Conservation (phyloP, 352 stramenopile genomes). For the Phytophthora ramorum region DNA sequence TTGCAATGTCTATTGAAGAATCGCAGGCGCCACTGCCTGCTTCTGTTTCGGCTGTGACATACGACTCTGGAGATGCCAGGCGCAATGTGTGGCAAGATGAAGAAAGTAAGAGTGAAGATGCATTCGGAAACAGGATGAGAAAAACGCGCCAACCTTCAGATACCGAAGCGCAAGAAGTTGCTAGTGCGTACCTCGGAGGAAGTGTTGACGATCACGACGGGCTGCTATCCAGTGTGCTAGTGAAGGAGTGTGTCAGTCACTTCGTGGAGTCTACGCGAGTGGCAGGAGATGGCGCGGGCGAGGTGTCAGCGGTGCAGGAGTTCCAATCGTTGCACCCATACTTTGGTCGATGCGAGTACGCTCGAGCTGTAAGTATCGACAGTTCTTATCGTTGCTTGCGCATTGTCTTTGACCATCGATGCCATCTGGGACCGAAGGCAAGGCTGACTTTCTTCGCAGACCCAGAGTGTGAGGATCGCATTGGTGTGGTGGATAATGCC, state of each 20-base stretch:
- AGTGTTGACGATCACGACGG: conserved; percentile 66
- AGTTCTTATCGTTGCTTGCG: conserved; percentile 68
- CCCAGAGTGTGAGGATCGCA: conserved; percentile 61
- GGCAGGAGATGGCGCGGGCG: conserved; percentile 54
- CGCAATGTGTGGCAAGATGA: conserved; percentile 16
- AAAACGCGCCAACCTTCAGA: conserved; percentile 61
- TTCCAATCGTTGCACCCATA: conserved; percentile 89
- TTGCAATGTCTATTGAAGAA: conserved; percentile 56
- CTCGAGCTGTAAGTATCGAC: conserved; percentile 58
- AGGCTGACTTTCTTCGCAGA: conserved; percentile 82
- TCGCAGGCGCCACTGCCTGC: neutral
- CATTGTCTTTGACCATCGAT: conserved; percentile 85
- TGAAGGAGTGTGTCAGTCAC: conserved; percentile 87
- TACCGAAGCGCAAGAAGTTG: conserved; percentile 65
- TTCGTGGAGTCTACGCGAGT: conserved; percentile 85
- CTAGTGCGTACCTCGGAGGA: conserved; percentile 54
- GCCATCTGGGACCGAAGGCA: conserved; percentile 69
- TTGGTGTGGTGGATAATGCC: conserved; percentile 58
- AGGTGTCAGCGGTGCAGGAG: conserved; percentile 42
- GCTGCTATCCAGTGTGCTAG: conserved; percentile 73
- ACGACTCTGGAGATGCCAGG: neutral
- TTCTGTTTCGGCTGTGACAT: neutral
- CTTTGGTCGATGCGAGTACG: conserved; percentile 84
- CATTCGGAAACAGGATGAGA: neutral
- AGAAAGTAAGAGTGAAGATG: conserved; percentile 50